Base-by-base conservation (phyloP, 1,284 basidiomycete genomes). In the Lentinula novae-zelandiae region DNA sequence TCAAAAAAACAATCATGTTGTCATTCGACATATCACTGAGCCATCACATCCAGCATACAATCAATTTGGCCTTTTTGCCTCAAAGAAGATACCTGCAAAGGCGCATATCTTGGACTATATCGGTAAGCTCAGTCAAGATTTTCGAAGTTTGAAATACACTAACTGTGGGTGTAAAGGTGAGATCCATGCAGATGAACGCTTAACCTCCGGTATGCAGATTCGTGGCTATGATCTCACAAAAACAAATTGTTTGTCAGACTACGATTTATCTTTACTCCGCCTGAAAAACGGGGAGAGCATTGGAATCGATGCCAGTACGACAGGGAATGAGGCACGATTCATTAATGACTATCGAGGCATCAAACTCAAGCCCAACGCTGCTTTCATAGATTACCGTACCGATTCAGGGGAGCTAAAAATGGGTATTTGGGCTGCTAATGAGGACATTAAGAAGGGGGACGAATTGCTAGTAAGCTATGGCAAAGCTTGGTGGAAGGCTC, bases 391-490 rank as follows among this genome's bases (percentile, higher is more conserved):
- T 38, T 77, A 79, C 40, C 77, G 81, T 63, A 78, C 79, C 7
- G 68, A 68, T 36, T 68, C 66, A n/a, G 92, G 90, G 20, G 89
- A 89, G 71, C 70, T 92, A 64, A 78, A 87, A 58, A 95, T 96
- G 82, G 82, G 86, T 65, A 80, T 96, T 17, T 91, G 87, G 85
- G 83, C 79, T 17, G 17, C 17, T 57, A 81, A 81, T 60, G 78
- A 82, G 40, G 76, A 75, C 9, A 85, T 97, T 57, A 83, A 78
- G 64, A 94, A 91, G 70, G 92, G 92, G 1, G 86, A 93, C 13
- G 95, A 97, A 73, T 82, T 98, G 48, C 71, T 95, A 36, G 90
- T 96, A 38, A 93, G 89, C 22, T 97, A 97, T 70, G 95, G 95
- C n/a, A 95, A 95, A 69, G 81, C 83, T n/a, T 96, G 90, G 85